A percentile compares a stretch with the other conserved stretches of the same genome.
Conservation (phyloP, 257 asterid species). For the Lycium ferocissimum region DNA sequence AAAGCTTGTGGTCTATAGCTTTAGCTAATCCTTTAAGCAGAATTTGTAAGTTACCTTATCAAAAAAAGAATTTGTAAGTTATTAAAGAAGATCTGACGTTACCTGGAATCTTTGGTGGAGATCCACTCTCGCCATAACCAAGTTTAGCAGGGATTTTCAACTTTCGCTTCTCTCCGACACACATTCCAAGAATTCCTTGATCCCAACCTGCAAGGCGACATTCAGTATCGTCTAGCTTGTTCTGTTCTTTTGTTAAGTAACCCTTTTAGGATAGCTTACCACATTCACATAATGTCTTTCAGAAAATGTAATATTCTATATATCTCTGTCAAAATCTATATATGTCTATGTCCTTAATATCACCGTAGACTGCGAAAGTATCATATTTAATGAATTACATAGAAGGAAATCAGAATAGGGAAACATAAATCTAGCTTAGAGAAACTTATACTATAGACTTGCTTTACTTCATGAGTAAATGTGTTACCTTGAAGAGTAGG, state of each 20-base stretch:
- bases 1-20: neutral
- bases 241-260: neutral
- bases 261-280: neutral
- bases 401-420: neutral
- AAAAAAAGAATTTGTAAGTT: neutral
- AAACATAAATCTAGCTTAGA: neutral
- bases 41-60: neutral
- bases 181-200: conserved; percentile 93
- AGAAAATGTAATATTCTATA: neutral
- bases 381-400: conserved; percentile 6
- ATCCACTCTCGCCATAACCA: conserved; percentile 96
- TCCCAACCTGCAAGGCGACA: conserved; percentile 87
- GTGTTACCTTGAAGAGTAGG: neutral
- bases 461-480: neutral
- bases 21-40: neutral
- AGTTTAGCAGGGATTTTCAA: conserved; percentile 92
- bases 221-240: conserved; percentile 3
- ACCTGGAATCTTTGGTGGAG: conserved; percentile 99
- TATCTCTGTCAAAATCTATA: neutral
- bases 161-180: conserved; percentile 95
- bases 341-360: neutral
- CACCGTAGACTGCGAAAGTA: neutral
- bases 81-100: conserved; percentile 19
- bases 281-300: neutral
- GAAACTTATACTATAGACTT: neutral